Conservation (phyloP, 352 stramenopile species). For the Globisporangium parvum region DNA sequence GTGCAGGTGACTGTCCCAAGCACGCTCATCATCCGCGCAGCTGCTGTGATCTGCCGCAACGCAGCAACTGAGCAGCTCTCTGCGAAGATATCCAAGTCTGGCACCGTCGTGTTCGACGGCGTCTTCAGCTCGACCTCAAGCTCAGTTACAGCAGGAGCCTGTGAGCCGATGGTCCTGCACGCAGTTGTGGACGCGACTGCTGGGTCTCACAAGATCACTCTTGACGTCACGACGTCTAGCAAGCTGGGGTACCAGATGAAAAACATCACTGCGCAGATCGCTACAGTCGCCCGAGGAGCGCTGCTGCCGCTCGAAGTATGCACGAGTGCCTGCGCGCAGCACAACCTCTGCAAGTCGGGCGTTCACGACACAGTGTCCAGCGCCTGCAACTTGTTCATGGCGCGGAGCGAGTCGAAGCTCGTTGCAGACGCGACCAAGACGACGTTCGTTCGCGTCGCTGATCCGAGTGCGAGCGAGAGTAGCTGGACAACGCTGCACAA, state of each 20-base stretch:
- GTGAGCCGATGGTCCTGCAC: slow-evolving; percentile 43
- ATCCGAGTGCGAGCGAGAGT: slow-evolving; percentile 26
- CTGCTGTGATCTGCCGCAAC: slow-evolving; percentile 39
- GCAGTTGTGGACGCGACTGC: slow-evolving; percentile 24
- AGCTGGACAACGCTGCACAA: slow-evolving; percentile 33
- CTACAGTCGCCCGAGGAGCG: slow-evolving; percentile 29
- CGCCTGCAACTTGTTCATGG: slow-evolving; percentile 45
- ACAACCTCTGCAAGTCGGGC: slow-evolving; percentile 41
- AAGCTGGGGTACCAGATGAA: slow-evolving; percentile 31
- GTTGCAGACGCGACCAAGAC: slow-evolving; percentile 19
- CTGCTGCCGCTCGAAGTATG: slow-evolving; percentile 30
- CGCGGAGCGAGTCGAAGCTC: slow-evolving; percentile 17
- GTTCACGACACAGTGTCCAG: slow-evolving; percentile 24
- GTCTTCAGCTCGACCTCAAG: slow-evolving; percentile 30
- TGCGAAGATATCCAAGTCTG: slow-evolving; percentile 23
- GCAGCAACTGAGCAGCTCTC: slow-evolving; percentile 29
- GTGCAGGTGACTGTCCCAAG: slow-evolving; percentile 24
- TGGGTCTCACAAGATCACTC: slow-evolving; percentile 23
- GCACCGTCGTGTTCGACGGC: slow-evolving; percentile 29
- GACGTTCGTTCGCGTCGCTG: slow-evolving; percentile 20
- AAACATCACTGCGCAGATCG: slow-evolving; percentile 30
- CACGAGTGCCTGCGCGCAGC: slow-evolving; percentile 26
- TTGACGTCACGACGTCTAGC: slow-evolving; percentile 34
- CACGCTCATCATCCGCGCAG: slow-evolving; percentile 36
- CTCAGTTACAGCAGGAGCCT: slow-evolving; percentile 16